phyloP scores from a whole-genome alignment of 768 basidiomycete species.

The Nidularia sp. region DNA sequence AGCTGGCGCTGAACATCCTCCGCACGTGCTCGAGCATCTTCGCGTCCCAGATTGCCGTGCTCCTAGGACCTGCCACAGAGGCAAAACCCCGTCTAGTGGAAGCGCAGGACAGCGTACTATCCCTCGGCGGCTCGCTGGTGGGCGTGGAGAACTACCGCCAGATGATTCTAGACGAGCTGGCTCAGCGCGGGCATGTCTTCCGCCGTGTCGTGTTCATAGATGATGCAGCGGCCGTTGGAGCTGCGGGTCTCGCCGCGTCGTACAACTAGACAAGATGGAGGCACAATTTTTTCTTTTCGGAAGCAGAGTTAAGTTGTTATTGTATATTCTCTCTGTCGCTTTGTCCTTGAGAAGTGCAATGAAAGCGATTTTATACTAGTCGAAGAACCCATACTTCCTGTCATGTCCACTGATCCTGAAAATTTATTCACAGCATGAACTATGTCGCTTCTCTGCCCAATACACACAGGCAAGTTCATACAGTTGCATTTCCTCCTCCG shows the following conservation, averaged over 20 bases:
- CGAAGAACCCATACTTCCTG: no score
- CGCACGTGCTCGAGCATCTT: slow-evolving; percentile 46
- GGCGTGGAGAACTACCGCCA: slow-evolving; percentile 58
- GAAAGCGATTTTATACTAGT: no score
- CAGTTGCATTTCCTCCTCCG: no score
- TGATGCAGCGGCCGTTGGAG: slow-evolving; percentile 67
- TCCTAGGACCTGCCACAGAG: slow-evolving; percentile 36
- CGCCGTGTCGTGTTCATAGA: slow-evolving; percentile 61
- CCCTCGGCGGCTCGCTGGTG: slow-evolving; percentile 77
- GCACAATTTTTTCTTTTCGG: no score
- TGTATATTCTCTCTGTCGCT: no score
- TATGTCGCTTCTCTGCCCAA: no score
- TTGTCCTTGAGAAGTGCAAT: no score
- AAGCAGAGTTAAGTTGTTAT: no score
- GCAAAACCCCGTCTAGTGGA: slow-evolving; percentile 32
- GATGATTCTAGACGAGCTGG: slow-evolving; percentile 52
- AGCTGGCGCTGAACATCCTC: slow-evolving; percentile 60
- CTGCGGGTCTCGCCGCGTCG: slow-evolving; percentile 44
- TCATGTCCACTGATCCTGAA: no score
- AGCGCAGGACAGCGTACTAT: slow-evolving; percentile 57
- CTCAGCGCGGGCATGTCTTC: slow-evolving; percentile 57
- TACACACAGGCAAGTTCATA: no score
- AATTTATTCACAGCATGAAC: no score
- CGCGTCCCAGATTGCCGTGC: slow-evolving; percentile 52
- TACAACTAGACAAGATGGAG: no score